phyloP scores from a whole-genome alignment of 768 basidiomycete genomes.

The Gloeophyllum trabeum region DNA sequence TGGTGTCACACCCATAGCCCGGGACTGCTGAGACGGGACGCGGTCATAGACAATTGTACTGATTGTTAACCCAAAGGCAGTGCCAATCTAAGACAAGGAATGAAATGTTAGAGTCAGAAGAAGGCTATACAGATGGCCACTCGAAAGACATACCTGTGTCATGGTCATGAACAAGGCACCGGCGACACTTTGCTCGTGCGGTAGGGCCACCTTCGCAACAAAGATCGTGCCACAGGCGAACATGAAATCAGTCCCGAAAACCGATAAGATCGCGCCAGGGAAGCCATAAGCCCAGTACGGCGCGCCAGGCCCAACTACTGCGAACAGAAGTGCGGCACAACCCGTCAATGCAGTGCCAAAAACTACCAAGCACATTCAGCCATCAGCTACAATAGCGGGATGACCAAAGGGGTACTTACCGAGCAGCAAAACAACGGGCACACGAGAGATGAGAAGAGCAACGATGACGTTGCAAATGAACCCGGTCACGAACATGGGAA shows the following conservation, averaged over 20 bases:
- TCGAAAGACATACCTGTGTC: slow-evolving; percentile 39
- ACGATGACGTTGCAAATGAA: slow-evolving; percentile 54
- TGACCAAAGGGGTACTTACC: slow-evolving; percentile 24
- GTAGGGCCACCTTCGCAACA: slow-evolving; percentile 52
- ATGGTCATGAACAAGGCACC: slow-evolving; percentile 75
- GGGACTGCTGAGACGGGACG: slow-evolving; percentile 24
- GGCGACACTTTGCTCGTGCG: slow-evolving; percentile 65
- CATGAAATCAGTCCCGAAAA: slow-evolving; percentile 72
- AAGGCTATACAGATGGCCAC: neutral
- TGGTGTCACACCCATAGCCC: slow-evolving; percentile 19
- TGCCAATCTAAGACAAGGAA: slow-evolving; percentile 43
- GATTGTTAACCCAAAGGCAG: slow-evolving; percentile 58
- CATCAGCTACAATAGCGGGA: neutral
- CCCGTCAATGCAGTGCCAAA: slow-evolving; percentile 49
- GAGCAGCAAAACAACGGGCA: slow-evolving; percentile 46
- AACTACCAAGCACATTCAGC: slow-evolving; percentile 17
- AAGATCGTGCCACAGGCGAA: slow-evolving; percentile 67
- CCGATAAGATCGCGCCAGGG: slow-evolving; percentile 50
- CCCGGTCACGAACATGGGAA: slow-evolving; percentile 66
- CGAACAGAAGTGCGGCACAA: slow-evolving; percentile 52
- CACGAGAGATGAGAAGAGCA: slow-evolving; percentile 40
- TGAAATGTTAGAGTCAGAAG: neutral
- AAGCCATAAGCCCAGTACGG: slow-evolving; percentile 73
- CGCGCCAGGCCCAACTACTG: slow-evolving; percentile 42
- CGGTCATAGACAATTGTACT: slow-evolving; percentile 62